These are phyloP conservation scores for Eleusine indica DNA, from an alignment of 176 grass and related monocot genomes.

Conservation along the genomic window DNA sequence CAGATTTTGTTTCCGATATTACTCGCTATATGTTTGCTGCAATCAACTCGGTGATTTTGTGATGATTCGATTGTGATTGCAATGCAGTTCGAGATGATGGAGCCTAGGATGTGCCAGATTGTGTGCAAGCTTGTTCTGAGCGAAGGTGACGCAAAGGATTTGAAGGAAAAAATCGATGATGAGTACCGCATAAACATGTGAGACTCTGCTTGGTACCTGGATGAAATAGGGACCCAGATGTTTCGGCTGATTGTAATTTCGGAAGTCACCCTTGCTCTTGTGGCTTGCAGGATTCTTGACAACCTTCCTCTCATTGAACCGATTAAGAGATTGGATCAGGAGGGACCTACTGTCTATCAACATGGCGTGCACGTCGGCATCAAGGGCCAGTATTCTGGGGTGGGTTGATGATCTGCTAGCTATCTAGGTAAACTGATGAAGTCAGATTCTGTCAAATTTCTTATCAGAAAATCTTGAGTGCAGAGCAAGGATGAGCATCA, in stretches of 20 bases:
- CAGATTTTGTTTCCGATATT: too few species aligned
- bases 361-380: slow-evolving; percentile 80
- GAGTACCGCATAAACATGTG: slow-evolving; percentile 90
- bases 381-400: slow-evolving; percentile 75
- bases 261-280: not conserved
- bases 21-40: not conserved
- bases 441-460: not conserved
- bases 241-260: not conserved
- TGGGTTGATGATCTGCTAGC: slow-evolving; percentile 39
- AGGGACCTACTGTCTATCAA: slow-evolving; percentile 62
- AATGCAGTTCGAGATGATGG: slow-evolving; percentile 90
- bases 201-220: slow-evolving; percentile 1
- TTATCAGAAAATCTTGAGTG: slow-evolving; percentile 35
- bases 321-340: slow-evolving; percentile 62
- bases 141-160: slow-evolving; percentile 55
- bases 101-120: slow-evolving; percentile 81
- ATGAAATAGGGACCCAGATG: not conserved
- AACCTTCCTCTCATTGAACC: slow-evolving; percentile 87
- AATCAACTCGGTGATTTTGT: not conserved
- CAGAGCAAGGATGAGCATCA: slow-evolving; percentile 89
- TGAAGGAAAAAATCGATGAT: slow-evolving; percentile 90
- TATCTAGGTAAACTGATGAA: not conserved
- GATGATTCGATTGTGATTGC: slow-evolving; percentile 1
- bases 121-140: slow-evolving; percentile 59
- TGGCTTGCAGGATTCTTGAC: slow-evolving; percentile 76